Percentiles rank a stretch among this genome's conserved stretches.
These are phyloP conservation scores for Candida mesenterica DNA, from an alignment of 1,139 yeast species.

Conservation along the genomic window DNA sequence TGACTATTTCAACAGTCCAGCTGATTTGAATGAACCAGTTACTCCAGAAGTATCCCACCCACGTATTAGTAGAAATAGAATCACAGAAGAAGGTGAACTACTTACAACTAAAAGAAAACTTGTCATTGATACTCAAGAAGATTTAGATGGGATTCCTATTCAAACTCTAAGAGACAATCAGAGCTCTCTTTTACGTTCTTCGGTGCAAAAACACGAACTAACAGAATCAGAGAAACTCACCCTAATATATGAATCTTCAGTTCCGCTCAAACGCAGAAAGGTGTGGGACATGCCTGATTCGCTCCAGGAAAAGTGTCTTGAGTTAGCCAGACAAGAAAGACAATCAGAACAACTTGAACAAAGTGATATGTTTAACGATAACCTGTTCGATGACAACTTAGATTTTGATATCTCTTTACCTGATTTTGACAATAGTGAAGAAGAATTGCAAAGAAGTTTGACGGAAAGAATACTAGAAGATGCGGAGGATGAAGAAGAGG, in stretches of 20 bases:
- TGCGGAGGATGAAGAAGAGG: slow-evolving; percentile 13
- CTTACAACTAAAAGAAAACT: slow-evolving; percentile 40
- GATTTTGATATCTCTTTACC: slow-evolving; percentile 45
- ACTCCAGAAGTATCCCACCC: slow-evolving; percentile 14
- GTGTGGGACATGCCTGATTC: slow-evolving; percentile 17
- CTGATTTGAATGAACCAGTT: slow-evolving; percentile 17
- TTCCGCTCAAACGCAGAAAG: slow-evolving; percentile 26
- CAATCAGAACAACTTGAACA: slow-evolving; percentile 16
- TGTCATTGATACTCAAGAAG: slow-evolving; percentile 33
- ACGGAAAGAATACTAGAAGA: slow-evolving; percentile 14
- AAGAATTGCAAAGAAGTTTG: slow-evolving; percentile 8
- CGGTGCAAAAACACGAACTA: slow-evolving; percentile 13
- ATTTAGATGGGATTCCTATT: slow-evolving; percentile 38
- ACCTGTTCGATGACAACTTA: slow-evolving; percentile 23
- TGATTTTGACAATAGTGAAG: slow-evolving; percentile 25
- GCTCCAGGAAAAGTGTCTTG: slow-evolving; percentile 28
- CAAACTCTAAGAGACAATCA: slow-evolving; percentile 35
- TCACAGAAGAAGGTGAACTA: slow-evolving; percentile 40
- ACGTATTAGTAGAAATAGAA: slow-evolving; percentile 20
- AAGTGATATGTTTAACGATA: slow-evolving; percentile 16
- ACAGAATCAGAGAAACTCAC: slow-evolving; percentile 35
- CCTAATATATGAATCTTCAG: slow-evolving; percentile 35
- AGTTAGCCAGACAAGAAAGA: slow-evolving; percentile 28
- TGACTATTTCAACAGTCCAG: slow-evolving; percentile 12
- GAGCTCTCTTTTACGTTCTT: slow-evolving; percentile 16